phyloP scores from a whole-genome alignment of 306 rosid genomes.

The Cicer chorassanicum region DNA sequence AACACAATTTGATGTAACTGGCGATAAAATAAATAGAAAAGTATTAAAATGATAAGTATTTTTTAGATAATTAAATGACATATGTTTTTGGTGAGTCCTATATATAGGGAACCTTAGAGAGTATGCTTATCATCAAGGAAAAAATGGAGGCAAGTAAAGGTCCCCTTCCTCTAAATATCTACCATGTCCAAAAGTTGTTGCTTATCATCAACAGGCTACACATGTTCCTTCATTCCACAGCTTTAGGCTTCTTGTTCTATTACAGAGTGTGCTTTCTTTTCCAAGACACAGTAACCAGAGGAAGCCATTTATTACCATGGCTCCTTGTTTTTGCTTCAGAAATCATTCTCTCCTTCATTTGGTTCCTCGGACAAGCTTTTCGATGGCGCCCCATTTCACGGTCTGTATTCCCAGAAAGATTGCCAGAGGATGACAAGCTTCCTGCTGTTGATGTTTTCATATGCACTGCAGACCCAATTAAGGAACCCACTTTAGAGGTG shows the following conservation, averaged over 20 bases:
- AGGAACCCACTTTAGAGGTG: slow-evolving; percentile 72
- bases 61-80: no score
- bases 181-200: slow-evolving; percentile 53
- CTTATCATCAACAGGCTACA: slow-evolving; percentile 58
- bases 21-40: no score
- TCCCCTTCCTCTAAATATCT: slow-evolving; percentile 49
- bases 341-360: slow-evolving; percentile 64
- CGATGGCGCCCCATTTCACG: slow-evolving; percentile 64
- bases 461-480: slow-evolving; percentile 66
- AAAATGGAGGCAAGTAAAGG: slow-evolving; percentile 49
- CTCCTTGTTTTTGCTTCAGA: slow-evolving; percentile 63
- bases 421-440: slow-evolving; percentile 62
- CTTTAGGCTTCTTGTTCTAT: slow-evolving; percentile 57
- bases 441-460: slow-evolving; percentile 71
- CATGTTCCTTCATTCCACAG: slow-evolving; percentile 54
- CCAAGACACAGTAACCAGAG: slow-evolving; percentile 39
- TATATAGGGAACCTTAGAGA: no score
- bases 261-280: slow-evolving; percentile 54
- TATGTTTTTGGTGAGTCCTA: no score
- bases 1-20: no score
- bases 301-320: slow-evolving; percentile 53
- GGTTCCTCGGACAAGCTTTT: slow-evolving; percentile 65
- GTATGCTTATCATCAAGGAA: neutral
- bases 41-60: no score
- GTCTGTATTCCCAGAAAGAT: slow-evolving; percentile 54